phyloP scores from a whole-genome alignment of 768 basidiomycete species.

The Suillus variegatus region DNA sequence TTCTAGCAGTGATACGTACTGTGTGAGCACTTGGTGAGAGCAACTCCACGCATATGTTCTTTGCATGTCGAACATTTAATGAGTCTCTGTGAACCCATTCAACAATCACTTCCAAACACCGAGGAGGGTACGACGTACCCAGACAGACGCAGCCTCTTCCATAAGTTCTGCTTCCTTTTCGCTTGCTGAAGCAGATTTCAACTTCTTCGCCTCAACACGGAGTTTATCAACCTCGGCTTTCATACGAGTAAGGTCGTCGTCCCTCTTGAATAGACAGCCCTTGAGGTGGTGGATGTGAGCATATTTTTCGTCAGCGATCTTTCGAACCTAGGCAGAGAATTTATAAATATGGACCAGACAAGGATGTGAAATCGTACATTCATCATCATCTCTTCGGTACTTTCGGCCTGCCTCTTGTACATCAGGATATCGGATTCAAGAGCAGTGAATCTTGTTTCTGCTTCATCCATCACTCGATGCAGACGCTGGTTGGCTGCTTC shows the following conservation, averaged over 20 bases:
- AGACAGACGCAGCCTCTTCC: slow-evolving; percentile 56
- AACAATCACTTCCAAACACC: background rate
- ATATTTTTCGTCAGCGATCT: slow-evolving; percentile 33
- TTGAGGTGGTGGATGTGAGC: slow-evolving; percentile 23
- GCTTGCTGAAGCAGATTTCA: slow-evolving; percentile 31
- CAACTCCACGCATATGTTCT: slow-evolving; percentile 71
- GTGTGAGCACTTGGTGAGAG: slow-evolving; percentile 90
- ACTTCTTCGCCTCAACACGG: slow-evolving; percentile 45
- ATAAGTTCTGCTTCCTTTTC: slow-evolving; percentile 38
- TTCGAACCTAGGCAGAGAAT: slow-evolving; percentile 27
- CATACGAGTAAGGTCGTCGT: slow-evolving; percentile 49
- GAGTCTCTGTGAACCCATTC: slow-evolving; percentile 52
- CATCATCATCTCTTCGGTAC: slow-evolving; percentile 40
- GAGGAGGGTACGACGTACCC: slow-evolving; percentile 42
- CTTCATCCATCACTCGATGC: slow-evolving; percentile 31
- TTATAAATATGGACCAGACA: slow-evolving; percentile 1
- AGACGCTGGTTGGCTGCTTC: slow-evolving; percentile 45
- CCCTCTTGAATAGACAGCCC: slow-evolving; percentile 27
- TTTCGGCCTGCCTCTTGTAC: slow-evolving; percentile 41
- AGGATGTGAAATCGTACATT: slow-evolving; percentile 22
- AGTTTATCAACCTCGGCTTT: slow-evolving; percentile 57
- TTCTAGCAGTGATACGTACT: slow-evolving; percentile 51
- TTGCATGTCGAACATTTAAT: slow-evolving; percentile 91
- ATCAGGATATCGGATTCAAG: slow-evolving; percentile 37
- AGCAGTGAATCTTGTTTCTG: slow-evolving; percentile 26